phyloP scores from a whole-genome alignment of 306 rosid genomes.

The Mucuna pruriens region DNA sequence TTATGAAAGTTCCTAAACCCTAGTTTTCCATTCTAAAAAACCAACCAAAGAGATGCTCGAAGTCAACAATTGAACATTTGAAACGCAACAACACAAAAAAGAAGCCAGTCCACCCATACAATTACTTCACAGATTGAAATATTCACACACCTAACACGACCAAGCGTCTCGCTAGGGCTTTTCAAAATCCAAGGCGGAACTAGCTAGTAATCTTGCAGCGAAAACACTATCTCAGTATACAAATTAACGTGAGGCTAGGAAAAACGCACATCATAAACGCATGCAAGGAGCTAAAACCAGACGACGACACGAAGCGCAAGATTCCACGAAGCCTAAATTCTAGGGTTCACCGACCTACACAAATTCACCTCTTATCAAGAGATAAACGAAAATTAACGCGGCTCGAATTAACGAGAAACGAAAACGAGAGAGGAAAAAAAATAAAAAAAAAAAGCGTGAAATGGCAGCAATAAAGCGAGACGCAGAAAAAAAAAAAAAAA shows the following conservation, averaged over 20 bases:
- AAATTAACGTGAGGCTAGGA: conserved; percentile 25
- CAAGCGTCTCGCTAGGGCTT: conserved; percentile 65
- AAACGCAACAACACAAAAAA: conserved; percentile 30
- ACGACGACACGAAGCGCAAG: conserved; percentile 28
- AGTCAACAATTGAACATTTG: conserved; percentile 32
- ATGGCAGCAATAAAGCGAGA: conserved; percentile 49
- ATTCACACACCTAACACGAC: conserved; percentile 23
- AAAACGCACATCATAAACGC: conserved; percentile 32
- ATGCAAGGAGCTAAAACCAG: conserved; percentile 31
- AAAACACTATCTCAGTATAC: conserved; percentile 28
- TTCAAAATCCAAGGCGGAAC: conserved; percentile 23
- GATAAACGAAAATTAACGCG: conserved; percentile 32
- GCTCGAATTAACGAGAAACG: conserved; percentile 31
- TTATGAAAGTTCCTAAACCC: conserved; percentile 63
- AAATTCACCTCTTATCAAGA: conserved; percentile 42
- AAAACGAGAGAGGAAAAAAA: conserved; percentile 12
- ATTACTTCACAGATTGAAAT: conserved; percentile 30
- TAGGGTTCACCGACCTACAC: conserved; percentile 52
- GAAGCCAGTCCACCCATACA: conserved; percentile 17
- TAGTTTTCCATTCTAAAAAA: conserved; percentile 49
- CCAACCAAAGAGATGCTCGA: conserved; percentile 18
- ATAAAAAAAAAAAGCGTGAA: conserved; percentile 31
- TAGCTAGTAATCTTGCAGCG: neutral
- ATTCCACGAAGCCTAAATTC: conserved; percentile 37
- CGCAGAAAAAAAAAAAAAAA: conserved; percentile 35